Percentiles rank a stretch among this genome's conserved stretches.
phyloP scores from a whole-genome alignment of 139 green algal species.

The Chlamydomonas sphaeroides region DNA sequence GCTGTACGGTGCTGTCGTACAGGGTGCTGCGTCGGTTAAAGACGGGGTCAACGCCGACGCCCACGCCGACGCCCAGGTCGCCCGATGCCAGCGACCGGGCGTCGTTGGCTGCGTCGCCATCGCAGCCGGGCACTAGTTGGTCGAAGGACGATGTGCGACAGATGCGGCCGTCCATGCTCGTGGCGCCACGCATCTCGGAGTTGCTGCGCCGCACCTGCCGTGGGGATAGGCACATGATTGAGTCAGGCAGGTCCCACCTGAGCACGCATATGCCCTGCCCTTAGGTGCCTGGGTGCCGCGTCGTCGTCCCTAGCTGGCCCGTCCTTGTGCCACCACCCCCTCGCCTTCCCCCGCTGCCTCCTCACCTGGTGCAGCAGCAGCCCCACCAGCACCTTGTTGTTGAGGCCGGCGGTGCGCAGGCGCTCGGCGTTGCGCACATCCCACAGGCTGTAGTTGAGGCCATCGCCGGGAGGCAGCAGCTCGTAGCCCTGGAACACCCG shows the following conservation, averaged over 20 bases:
- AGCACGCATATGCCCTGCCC: no score
- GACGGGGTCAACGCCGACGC: conserved; percentile 41
- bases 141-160: no score
- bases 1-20: neutral
- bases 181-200: neutral
- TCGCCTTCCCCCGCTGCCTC: neutral
- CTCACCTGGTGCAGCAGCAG: neutral
- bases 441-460: neutral
- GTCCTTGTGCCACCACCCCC: no score
- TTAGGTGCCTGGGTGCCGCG: no score
- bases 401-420: neutral
- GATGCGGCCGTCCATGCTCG: neutral
- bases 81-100: no score
- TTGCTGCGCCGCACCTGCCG: neutral
- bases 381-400: neutral
- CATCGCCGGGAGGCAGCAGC: neutral
- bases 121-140: no score
- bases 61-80: neutral
- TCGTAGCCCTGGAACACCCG: neutral
- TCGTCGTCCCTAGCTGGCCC: no score
- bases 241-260: no score
- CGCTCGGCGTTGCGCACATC: neutral
- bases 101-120: no score
- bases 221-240: no score
- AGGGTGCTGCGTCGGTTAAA: conserved; percentile 12